Conservation (phyloP, 257 asterid genomes). For the Ehretia macrophylla region DNA sequence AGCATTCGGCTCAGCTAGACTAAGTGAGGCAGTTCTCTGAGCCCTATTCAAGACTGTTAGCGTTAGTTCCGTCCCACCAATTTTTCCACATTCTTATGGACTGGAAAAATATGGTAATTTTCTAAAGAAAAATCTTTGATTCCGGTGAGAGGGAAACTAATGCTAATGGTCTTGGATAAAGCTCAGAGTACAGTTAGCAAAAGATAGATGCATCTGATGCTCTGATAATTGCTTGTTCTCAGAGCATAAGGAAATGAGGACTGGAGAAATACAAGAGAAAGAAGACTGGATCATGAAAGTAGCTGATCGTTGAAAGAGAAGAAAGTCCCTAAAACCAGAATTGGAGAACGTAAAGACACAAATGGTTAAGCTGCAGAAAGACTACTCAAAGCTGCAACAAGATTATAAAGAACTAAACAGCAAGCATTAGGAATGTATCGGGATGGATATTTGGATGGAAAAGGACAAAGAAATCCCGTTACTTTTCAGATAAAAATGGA, state of each 20-base stretch:
- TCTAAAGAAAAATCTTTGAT: too few relatives aligned
- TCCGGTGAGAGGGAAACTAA: background rate
- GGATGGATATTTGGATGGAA: conserved; percentile 58
- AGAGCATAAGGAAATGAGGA: conserved; percentile 65
- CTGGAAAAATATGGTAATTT: too few relatives aligned
- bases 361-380: conserved; percentile 53
- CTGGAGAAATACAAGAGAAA: conserved; percentile 40
- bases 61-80: too few relatives aligned
- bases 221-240: too few relatives aligned
- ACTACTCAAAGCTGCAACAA: conserved; percentile 54
- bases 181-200: conserved; percentile 32
- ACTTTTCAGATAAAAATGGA: conserved; percentile 37
- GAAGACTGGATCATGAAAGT: conserved; percentile 36
- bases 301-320: conserved; percentile 41
- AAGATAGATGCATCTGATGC: conserved; percentile 12
- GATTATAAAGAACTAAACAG: conserved; percentile 37
- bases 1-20: too few relatives aligned
- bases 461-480: conserved; percentile 44
- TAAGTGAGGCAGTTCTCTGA: too few relatives aligned
- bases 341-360: conserved; percentile 48
- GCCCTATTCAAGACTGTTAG: too few relatives aligned
- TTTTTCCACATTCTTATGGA: too few relatives aligned
- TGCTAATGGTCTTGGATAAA: background rate
- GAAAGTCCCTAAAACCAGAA: conserved; percentile 59
- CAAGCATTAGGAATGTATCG: conserved; percentile 31